Conservation (phyloP, 2,329 filamentous ascomycete genomes). For the Cladosporium sp. region DNA sequence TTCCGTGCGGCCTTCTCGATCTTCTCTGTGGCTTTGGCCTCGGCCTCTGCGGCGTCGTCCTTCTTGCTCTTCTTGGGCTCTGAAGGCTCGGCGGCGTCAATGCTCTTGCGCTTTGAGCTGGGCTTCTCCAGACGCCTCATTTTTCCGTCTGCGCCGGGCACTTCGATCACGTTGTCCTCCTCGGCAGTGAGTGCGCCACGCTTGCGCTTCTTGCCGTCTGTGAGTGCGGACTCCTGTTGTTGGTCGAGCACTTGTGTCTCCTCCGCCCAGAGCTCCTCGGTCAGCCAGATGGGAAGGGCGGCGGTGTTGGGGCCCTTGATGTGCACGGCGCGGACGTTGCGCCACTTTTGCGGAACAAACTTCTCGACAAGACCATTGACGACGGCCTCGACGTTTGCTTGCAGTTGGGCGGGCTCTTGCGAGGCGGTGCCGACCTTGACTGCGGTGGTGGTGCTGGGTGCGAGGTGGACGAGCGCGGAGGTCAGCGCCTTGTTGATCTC, state of each 20-base stretch:
- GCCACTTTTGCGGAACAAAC: slow-evolving; percentile 84
- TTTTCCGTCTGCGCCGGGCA: slow-evolving; percentile 38
- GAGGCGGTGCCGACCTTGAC: slow-evolving; percentile 76
- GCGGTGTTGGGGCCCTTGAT: slow-evolving; percentile 89
- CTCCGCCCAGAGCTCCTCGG: slow-evolving; percentile 87
- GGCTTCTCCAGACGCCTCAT: slow-evolving; percentile 37
- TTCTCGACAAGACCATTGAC: slow-evolving; percentile 70
- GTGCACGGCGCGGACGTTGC: slow-evolving; percentile 79
- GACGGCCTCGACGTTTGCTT: slow-evolving; percentile 78
- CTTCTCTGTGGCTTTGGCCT: slow-evolving; percentile 29
- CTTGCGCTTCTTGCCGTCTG: slow-evolving; percentile 39
- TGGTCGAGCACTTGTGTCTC: slow-evolving; percentile 64
- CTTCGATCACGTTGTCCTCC: slow-evolving; percentile 32
- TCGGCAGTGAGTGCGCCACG: slow-evolving; percentile 32
- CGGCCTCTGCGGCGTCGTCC: slow-evolving; percentile 26
- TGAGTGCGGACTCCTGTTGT: slow-evolving; percentile 38
- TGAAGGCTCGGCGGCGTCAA: slow-evolving; percentile 27
- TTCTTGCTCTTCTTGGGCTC: slow-evolving; percentile 35
- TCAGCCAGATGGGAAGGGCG: slow-evolving; percentile 91
- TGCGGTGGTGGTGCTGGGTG: slow-evolving; percentile 75
- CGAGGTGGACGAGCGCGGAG: slow-evolving; percentile 78
- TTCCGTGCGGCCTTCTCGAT: slow-evolving; percentile 29
- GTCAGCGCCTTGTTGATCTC: slow-evolving; percentile 79
- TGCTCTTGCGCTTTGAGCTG: slow-evolving; percentile 26
- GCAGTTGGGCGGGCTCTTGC: slow-evolving; percentile 74